Percentiles rank a stretch among this genome's conserved stretches.
Conservation (phyloP, 1,284 basidiomycete species). For the Trichosporon coremiiforme region DNA sequence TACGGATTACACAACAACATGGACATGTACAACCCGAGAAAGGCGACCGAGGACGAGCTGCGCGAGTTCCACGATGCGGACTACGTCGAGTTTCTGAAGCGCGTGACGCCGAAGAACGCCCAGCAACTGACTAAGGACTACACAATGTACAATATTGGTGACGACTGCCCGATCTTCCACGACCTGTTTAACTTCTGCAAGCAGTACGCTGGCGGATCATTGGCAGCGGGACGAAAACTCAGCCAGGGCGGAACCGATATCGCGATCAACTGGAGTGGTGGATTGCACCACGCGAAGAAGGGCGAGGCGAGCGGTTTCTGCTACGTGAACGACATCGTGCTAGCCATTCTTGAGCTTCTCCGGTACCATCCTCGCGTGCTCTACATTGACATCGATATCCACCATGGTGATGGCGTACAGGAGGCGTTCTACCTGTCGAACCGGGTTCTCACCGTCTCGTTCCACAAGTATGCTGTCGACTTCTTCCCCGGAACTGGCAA, state of each 20-base stretch:
- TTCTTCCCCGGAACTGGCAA: conserved; percentile 98
- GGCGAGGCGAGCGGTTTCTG: conserved; percentile 95
- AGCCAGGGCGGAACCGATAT: conserved; percentile 88
- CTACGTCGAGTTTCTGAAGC: conserved; percentile 91
- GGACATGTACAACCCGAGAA: conserved; percentile 85
- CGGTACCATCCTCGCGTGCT: conserved; percentile 86
- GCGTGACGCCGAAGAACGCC: conserved; percentile 54
- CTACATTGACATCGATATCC: conserved; percentile 96
- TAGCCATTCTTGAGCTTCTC: conserved; percentile 85
- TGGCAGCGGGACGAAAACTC: conserved; percentile 86
- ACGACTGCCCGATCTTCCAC: conserved; percentile 91
- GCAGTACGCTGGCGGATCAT: conserved; percentile 86
- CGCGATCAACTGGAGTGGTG: conserved; percentile 96
- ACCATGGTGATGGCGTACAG: conserved; percentile 95
- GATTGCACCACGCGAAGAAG: conserved; percentile 92
- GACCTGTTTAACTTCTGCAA: conserved; percentile 90
- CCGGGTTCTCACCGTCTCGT: conserved; percentile 96
- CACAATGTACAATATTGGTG: conserved; percentile 82
- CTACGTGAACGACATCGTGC: conserved; percentile 93
- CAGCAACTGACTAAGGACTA: conserved; percentile 67
- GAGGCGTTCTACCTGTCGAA: conserved; percentile 98
- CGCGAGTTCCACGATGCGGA: conserved; percentile 87
- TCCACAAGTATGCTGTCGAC: conserved; percentile 98
- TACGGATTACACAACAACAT: conserved; percentile 97
- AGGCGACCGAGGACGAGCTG: conserved; percentile 86